Base-by-base conservation (phyloP, 78 protist species). In the Dictyostelium purpureum region DNA sequence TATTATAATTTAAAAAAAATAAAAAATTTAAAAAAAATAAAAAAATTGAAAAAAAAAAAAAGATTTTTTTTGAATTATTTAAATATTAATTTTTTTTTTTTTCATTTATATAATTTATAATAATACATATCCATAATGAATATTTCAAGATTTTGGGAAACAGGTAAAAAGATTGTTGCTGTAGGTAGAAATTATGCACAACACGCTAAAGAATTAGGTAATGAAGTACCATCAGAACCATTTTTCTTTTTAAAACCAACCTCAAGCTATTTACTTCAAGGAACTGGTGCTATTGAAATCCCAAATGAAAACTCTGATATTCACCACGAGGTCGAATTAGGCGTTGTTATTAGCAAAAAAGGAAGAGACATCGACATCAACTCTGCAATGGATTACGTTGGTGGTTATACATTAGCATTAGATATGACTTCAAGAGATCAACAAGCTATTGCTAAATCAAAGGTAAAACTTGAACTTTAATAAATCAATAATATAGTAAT, bases 131-230 rank as follows among this genome's bases (percentile, higher is more conserved):
- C n/a, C 66, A 61, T 38, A 63, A 63, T 63, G 71, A 63, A 33
- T 33, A 16, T 47, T 14, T 14, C 52, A 14, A 63, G 18, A 65
- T 90, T 90, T 54, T 90, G 94, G 94, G 80, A 63, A 65, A 81
- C 80, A 40, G 87, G 91, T 40, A 80, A 65, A 87, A 92, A 92
- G 91, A 92, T 92, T 43, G 91, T 92, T 18, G 95, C 95, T 16
- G 85, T 92, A 11, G 95, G 89, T 28, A 73, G 95, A 77, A 92
- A 92, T 79, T 92, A 79, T 78, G 90, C 77, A 26, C 47, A 65
- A 49, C 95, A 92, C 77, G 95, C 95, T 18, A 92, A 92, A 57
- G 95, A 92, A 74, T 77, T 92, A 49, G 95, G 95, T 3, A 92
- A 92, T 83, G 91, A 83, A 31, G 52, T 92, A 28, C 95, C 95